These are phyloP conservation scores for Furcasterigmium furcatum DNA, from an alignment of 2,329 filamentous ascomycete species.

Conservation along the genomic window DNA sequence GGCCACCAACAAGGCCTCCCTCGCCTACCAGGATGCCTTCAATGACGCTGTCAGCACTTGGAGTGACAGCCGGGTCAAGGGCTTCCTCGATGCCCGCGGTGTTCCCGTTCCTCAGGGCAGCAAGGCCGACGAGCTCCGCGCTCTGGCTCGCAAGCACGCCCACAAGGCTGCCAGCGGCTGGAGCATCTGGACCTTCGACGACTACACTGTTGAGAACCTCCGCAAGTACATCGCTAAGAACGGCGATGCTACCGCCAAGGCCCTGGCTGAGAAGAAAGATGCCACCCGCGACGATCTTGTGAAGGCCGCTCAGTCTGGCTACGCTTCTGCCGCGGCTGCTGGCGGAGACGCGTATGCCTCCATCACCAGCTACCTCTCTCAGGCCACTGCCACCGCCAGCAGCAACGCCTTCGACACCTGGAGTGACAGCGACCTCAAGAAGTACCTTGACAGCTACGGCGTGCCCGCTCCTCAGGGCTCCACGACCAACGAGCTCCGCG, in stretches of 20 bases:
- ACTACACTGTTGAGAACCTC: constrained; percentile 69
- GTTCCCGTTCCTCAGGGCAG: constrained; percentile 70
- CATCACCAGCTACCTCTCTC: constrained; percentile 66
- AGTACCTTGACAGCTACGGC: constrained; percentile 77
- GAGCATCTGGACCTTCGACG: constrained; percentile 77
- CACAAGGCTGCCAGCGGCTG: constrained; percentile 68
- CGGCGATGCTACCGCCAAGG: constrained; percentile 52
- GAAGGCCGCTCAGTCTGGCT: constrained; percentile 59
- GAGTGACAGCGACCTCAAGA: constrained; percentile 71
- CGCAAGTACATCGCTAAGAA: constrained; percentile 52
- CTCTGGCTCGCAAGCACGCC: constrained; percentile 68
- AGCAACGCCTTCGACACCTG: constrained; percentile 67
- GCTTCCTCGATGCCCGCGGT: constrained; percentile 73
- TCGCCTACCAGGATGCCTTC: constrained; percentile 65
- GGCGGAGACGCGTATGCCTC: constrained; percentile 61
- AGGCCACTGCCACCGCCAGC: constrained; percentile 64
- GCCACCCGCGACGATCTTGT: constrained; percentile 72
- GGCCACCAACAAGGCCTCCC: constrained; percentile 66
- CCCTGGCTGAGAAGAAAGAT: constrained; percentile 59
- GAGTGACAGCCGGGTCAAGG: constrained; percentile 76
- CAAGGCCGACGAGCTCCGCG: constrained; percentile 70
- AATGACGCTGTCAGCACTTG: constrained; percentile 58
- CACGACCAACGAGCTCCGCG: constrained; percentile 65
- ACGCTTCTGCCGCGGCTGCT: constrained; percentile 54
- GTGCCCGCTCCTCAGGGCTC: constrained; percentile 65